Evolutionary conservation across 2,329 filamentous ascomycete species (phyloP).

Genomic region (Fusarium albosuccineum): DNA sequence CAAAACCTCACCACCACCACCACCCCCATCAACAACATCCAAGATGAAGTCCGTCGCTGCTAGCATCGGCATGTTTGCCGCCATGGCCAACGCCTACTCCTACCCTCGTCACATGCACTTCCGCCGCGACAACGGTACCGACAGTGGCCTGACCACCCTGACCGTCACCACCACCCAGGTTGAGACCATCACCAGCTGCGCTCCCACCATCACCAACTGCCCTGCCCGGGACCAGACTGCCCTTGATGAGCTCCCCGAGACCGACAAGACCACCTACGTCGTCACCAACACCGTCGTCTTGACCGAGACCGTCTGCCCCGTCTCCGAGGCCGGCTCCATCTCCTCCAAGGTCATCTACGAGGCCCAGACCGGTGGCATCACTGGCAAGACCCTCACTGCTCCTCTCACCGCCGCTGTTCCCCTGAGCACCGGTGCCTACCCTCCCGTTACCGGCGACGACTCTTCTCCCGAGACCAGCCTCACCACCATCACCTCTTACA

Average conservation of each 20-base stretch:
- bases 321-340: conserved; percentile 56
- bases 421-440: conserved; percentile 50
- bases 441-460: conserved; percentile 31
- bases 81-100: conserved; percentile 57
- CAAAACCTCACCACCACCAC: conserved; percentile 17
- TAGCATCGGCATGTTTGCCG: conserved; percentile 60
- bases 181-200: conserved; percentile 70
- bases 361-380: conserved; percentile 53
- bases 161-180: conserved; percentile 68
- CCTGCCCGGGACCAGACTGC: conserved; percentile 51
- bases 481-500: conserved; percentile 46
- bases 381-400: conserved; percentile 50
- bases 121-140: conserved; percentile 48
- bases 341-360: conserved; percentile 55
- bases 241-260: conserved; percentile 52
- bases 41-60: conserved; percentile 64
- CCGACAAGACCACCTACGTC: conserved; percentile 50
- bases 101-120: conserved; percentile 54
- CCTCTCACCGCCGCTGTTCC: conserved; percentile 37
- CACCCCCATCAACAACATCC: conserved; percentile 40
- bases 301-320: conserved; percentile 61
- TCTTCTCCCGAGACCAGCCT: conserved; percentile 21
- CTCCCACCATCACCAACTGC: conserved; percentile 70
- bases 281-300: conserved; percentile 57
- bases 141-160: conserved; percentile 53